Base-by-base conservation (phyloP, 257 asterid species). In the Solanum lignicaule region DNA sequence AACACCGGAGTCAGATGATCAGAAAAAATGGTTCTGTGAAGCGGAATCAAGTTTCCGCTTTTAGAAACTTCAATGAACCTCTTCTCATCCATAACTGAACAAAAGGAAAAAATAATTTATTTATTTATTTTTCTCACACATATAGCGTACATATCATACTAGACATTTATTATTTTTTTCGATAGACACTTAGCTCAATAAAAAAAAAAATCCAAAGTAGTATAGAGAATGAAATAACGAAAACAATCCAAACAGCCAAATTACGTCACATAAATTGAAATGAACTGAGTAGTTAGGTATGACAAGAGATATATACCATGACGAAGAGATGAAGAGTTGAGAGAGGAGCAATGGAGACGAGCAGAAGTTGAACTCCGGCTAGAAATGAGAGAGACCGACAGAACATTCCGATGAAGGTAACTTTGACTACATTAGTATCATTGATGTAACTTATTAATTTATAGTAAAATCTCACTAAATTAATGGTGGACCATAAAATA, bases 1-100 rank as follows among this genome's bases (percentile, higher is more conserved):
- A 96, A 94, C 88, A 95, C 95, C 12, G 99, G 99, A 5, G 98
- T 97, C 89, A 97, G 89, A 43, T 95, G 98, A 92, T 97, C 99
- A 27, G 98, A 93, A 93, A 97, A 97, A 81, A 97, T 95, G 93
- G 93, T 90, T 89, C 87, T 89, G 87, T 88, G 92, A 55, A 97
- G 43, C 41, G 98, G 99, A 89, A 97, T 92, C 83, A 94, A 82
- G 86, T 97, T 97, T 36, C 95, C 98, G 27, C 31, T 87, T 66
- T 76, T 88, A 4, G 98, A 90, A 16, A 95, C 98, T 86, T 95
- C 97, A 15, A 91, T 29, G 7, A 35, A 35, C 38, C 38, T 35
- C 38, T 35, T 35, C 38, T 35, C 38, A 35, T 35, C 2, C 38
- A 35, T 35, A 35, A 35, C 38, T 35, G 38, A 35, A 35, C 38